Percentiles rank a stretch among this genome's conserved stretches.
Conservation (phyloP, 208 protist species). For the Leishmania tropica region DNA sequence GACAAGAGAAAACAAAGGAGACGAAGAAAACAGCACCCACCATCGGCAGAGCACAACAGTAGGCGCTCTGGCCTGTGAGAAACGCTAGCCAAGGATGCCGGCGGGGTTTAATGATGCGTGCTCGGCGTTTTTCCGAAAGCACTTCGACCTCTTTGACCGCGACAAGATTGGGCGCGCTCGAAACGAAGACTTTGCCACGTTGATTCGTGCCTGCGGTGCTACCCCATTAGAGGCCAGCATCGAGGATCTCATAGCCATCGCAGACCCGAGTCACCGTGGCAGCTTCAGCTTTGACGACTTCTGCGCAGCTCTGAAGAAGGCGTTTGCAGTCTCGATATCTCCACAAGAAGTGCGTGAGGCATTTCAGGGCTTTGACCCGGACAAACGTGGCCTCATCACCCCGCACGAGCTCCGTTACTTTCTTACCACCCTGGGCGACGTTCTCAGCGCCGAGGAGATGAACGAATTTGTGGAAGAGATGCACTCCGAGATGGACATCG, state of each 20-base stretch:
- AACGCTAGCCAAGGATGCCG: slow-evolving; percentile 17
- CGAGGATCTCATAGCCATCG: slow-evolving; percentile 50
- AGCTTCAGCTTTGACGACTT: slow-evolving; percentile 81
- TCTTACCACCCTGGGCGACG: slow-evolving; percentile 94
- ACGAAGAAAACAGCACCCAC: neutral
- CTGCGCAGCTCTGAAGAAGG: slow-evolving; percentile 66
- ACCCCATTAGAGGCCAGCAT: slow-evolving; percentile 68
- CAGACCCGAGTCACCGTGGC: slow-evolving; percentile 67
- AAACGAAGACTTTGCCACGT: slow-evolving; percentile 48
- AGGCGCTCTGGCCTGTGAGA: slow-evolving; percentile 3
- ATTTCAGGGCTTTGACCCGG: slow-evolving; percentile 94
- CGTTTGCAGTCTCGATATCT: slow-evolving; percentile 55
- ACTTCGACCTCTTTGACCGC: slow-evolving; percentile 78
- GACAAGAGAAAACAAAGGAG: neutral
- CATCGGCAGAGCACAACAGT: neutral
- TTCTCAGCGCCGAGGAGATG: slow-evolving; percentile 90
- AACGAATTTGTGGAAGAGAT: slow-evolving; percentile 90
- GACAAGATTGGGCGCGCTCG: slow-evolving; percentile 81
- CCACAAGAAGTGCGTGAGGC: slow-evolving; percentile 88
- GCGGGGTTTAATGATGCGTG: slow-evolving; percentile 44
- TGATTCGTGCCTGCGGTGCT: slow-evolving; percentile 78
- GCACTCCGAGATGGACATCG: slow-evolving; percentile 85
- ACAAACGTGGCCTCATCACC: slow-evolving; percentile 91
- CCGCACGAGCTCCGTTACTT: slow-evolving; percentile 94
- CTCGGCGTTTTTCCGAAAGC: slow-evolving; percentile 58